Evolutionary conservation across 768 basidiomycete genomes (phyloP).

Genomic region (Nidularia sp.): DNA sequence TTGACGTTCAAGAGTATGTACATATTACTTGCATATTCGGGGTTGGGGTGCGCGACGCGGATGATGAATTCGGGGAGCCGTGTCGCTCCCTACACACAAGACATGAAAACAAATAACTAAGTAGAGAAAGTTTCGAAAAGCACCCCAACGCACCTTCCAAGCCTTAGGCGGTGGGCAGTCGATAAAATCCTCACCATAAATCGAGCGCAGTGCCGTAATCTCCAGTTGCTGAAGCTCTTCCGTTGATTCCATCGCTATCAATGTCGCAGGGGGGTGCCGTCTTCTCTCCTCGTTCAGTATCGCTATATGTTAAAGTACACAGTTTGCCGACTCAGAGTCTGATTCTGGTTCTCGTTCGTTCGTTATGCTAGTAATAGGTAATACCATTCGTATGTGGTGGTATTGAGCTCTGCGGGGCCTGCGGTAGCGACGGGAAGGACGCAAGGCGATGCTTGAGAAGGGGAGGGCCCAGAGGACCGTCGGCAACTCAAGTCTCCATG

Average conservation of each 20-base stretch:
- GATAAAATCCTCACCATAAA: slow-evolving; percentile 76
- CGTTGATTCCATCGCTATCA: slow-evolving; percentile 61
- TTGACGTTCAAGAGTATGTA: slow-evolving; percentile 67
- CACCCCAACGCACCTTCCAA: slow-evolving; percentile 64
- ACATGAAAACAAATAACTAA: background rate
- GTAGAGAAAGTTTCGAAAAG: background rate
- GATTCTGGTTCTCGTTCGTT: too few species aligned
- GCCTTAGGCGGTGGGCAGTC: slow-evolving; percentile 72
- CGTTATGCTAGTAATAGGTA: too few species aligned
- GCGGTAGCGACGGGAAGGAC: slow-evolving; percentile 24
- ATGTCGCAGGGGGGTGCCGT: slow-evolving; percentile 12
- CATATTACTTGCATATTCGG: slow-evolving; percentile 50
- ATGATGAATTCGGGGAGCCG: slow-evolving; percentile 76
- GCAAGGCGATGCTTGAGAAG: slow-evolving; percentile 41
- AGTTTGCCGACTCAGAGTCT: too few species aligned
- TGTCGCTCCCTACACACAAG: slow-evolving; percentile 49
- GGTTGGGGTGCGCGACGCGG: slow-evolving; percentile 62
- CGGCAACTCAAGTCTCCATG: slow-evolving; percentile 77
- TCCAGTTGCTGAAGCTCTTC: slow-evolving; percentile 66
- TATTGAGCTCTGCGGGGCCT: slow-evolving; percentile 7
- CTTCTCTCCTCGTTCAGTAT: slow-evolving; percentile 12
- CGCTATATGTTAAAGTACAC: slow-evolving; percentile 5
- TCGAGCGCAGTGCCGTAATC: slow-evolving; percentile 76
- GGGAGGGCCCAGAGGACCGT: slow-evolving; percentile 64
- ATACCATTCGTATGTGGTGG: too few species aligned